Evolutionary conservation across 805 yeast genomes (phyloP).

Genomic region (Nakazawaea sp.): DNA sequence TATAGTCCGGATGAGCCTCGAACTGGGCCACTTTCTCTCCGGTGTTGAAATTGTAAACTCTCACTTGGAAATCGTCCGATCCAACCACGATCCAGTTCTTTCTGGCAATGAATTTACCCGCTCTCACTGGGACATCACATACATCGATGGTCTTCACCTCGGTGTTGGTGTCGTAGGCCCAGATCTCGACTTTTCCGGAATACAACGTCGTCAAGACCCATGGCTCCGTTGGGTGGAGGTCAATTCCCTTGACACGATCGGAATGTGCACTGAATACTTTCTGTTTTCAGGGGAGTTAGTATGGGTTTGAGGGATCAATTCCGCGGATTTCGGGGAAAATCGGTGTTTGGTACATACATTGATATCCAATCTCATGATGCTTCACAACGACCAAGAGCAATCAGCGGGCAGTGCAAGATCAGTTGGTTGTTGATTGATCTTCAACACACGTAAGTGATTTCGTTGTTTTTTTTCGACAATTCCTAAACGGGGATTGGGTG

Average conservation of each 20-base stretch:
- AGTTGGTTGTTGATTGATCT: too few relatives aligned
- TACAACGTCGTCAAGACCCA: slow-evolving; percentile 91
- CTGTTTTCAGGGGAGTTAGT: too few relatives aligned
- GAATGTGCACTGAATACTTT: slow-evolving; percentile 86
- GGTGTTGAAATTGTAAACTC: slow-evolving; percentile 93
- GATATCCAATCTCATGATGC: slow-evolving; percentile 46
- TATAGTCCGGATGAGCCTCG: slow-evolving; percentile 97
- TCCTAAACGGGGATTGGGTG: too few relatives aligned
- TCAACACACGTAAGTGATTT: too few relatives aligned
- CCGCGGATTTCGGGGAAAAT: too few relatives aligned
- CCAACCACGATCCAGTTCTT: slow-evolving; percentile 97
- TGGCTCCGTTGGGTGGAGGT: slow-evolving; percentile 96
- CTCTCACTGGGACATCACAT: slow-evolving; percentile 92
- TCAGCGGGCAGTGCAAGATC: too few relatives aligned
- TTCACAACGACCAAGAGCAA: too few relatives aligned
- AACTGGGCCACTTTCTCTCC: slow-evolving; percentile 92
- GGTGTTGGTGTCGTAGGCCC: slow-evolving; percentile 85
- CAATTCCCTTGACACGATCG: slow-evolving; percentile 96
- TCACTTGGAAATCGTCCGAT: slow-evolving; percentile 88
- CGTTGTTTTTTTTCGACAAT: too few relatives aligned
- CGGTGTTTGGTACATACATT: too few relatives aligned
- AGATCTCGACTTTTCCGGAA: slow-evolving; percentile 85
- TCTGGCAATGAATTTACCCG: slow-evolving; percentile 91
- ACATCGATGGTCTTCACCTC: slow-evolving; percentile 88
- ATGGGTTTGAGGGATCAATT: too few relatives aligned